Evolutionary conservation across 306 rosid species (phyloP).

Genomic region (Fragaria nilgerrensis): DNA sequence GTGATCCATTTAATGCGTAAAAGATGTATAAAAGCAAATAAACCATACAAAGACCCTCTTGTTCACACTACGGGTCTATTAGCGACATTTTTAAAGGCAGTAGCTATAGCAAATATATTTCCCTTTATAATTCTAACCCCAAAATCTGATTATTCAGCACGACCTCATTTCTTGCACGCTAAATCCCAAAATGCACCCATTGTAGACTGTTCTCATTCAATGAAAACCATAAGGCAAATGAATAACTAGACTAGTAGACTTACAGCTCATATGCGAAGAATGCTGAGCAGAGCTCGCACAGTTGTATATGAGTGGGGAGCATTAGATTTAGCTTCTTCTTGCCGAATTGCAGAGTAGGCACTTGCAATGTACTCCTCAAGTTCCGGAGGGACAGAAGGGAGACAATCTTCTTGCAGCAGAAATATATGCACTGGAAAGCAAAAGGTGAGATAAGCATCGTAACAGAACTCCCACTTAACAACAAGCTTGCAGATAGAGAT

Average conservation of each 20-base stretch:
- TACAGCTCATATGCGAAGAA: conserved; percentile 93
- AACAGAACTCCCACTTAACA: not conserved
- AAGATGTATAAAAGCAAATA: not conserved
- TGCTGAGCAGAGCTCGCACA: conserved; percentile 92
- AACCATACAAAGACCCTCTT: not conserved
- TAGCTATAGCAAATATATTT: not conserved
- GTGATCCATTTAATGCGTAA: not conserved
- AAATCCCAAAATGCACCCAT: not conserved
- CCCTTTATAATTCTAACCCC: not conserved
- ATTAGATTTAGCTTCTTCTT: conserved; percentile 88
- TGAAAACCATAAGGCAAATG: not conserved
- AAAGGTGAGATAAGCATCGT: conserved; percentile 12
- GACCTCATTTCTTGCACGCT: not conserved
- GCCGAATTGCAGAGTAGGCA: conserved; percentile 87
- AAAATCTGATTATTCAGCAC: not conserved
- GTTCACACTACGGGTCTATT: not conserved
- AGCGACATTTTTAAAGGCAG: not conserved
- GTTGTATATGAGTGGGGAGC: conserved; percentile 96
- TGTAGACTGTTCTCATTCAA: not conserved
- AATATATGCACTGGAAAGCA: conserved; percentile 68
- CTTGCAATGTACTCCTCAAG: conserved; percentile 93
- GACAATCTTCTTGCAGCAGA: conserved; percentile 93
- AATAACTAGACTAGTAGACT: conserved; percentile 34
- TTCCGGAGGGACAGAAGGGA: conserved; percentile 73
- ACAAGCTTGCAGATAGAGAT: not conserved